Base-by-base conservation (phyloP, 2,329 filamentous ascomycete genomes). In the Cucurbitaria berberidis region DNA sequence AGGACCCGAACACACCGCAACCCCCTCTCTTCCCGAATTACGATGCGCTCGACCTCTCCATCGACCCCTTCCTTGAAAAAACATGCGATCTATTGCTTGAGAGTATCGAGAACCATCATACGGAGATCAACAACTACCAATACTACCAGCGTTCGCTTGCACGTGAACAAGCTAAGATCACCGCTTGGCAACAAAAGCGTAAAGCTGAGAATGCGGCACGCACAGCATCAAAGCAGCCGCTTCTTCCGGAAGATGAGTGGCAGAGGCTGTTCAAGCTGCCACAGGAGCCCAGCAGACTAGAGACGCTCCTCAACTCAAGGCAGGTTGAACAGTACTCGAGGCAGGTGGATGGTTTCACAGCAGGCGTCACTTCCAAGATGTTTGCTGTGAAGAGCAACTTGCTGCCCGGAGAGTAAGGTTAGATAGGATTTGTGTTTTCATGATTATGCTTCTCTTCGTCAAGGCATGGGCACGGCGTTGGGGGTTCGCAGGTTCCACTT, bases 41-140 rank as follows among this genome's bases (percentile, higher is more conserved):
- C 75, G 93, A 97, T 70, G 87, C 86, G 61, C 87, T 99, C 53
- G 91, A 96, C 68, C 87, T 99, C 59, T 91, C 89, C 62, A 96
- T 98, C 77, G 95, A 99, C 76, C 95, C 95, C 27, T 96, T 96
- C 84, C 87, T 99, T 42, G 93, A 98, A 84, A 96, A 97, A 86
- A 96, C 93, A 46, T 96, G 92, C 80, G 93, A 99, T 74, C 86
- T 97, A 64, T 86, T 99, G 51, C 87, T 98, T 59, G 95, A 99
- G 74, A 92, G 89, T 82, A 96, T 99, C 76, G 95, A 99, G 82
- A 89, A 89, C 50, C 95, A 99, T 82, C 95, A 98, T 81, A 96
- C 93, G 55, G 95, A 99, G 79, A 89, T 96, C 76, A 98, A 98
- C 86, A 99, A 99, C 85, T 95, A 96, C 82, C 93, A 97, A 78